Evolutionary conservation across 2,329 filamentous ascomycete species (phyloP).

Genomic region (Xylaria digitata): DNA sequence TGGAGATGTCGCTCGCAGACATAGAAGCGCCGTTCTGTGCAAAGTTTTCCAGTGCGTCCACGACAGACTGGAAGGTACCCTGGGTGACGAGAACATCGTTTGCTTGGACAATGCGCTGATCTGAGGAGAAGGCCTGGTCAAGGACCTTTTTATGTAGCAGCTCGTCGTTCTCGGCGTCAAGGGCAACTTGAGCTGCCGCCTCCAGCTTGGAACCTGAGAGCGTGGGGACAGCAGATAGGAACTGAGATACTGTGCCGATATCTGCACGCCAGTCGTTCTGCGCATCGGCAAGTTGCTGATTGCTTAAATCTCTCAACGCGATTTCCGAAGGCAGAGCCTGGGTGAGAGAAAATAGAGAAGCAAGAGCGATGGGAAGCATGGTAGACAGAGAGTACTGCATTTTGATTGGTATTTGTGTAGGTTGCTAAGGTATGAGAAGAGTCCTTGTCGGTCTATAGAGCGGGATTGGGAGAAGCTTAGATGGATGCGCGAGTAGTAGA

Average conservation of each 20-base stretch:
- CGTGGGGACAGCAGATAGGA: conserved; percentile 26
- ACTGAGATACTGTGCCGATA: conserved; percentile 35
- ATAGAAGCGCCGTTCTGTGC: conserved; percentile 23
- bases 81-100: conserved; percentile 31
- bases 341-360: conserved; percentile 15
- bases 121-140: conserved; percentile 20
- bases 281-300: conserved; percentile 28
- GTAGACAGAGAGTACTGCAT: conserved; percentile 26
- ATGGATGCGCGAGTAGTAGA: neutral
- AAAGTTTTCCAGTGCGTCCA: conserved; percentile 29
- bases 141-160: conserved; percentile 34
- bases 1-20: neutral
- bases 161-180: conserved; percentile 36
- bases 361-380: conserved; percentile 21
- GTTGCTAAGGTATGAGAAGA: neutral
- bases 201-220: conserved; percentile 20
- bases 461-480: neutral
- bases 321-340: conserved; percentile 15
- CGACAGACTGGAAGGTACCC: conserved; percentile 35
- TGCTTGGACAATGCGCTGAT: conserved; percentile 18
- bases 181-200: conserved; percentile 25
- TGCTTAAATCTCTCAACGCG: neutral
- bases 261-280: conserved; percentile 32
- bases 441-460: neutral
- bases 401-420: conserved; percentile 9